Evolutionary conservation across 2,329 filamentous ascomycete genomes (phyloP).

Genomic region (Neonectria faginata): DNA sequence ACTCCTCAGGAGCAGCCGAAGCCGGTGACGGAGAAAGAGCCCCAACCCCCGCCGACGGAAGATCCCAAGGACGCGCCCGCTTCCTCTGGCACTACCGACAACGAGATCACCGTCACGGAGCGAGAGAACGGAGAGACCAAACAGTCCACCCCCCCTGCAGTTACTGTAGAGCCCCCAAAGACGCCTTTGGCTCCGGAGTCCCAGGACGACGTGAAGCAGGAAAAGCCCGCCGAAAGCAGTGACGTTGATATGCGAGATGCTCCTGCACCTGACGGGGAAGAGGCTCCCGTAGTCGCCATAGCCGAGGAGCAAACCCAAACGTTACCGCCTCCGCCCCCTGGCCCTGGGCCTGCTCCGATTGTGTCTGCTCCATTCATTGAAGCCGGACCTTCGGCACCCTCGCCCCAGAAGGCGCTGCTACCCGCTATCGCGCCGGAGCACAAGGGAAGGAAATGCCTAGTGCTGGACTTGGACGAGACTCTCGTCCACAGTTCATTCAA

Average conservation of each 20-base stretch:
- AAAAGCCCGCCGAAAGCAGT: conserved; percentile 62
- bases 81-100: conserved; percentile 60
- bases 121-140: conserved; percentile 61
- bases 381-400: conserved; percentile 56
- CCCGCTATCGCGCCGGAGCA: conserved; percentile 85
- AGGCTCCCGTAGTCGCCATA: conserved; percentile 54
- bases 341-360: conserved; percentile 56
- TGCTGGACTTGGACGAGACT: conserved; percentile 96
- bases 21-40: conserved; percentile 63
- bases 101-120: conserved; percentile 58
- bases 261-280: conserved; percentile 63
- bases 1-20: conserved; percentile 64
- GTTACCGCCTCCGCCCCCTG: conserved; percentile 61
- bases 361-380: conserved; percentile 56
- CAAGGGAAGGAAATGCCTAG: conserved; percentile 90
- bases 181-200: conserved; percentile 39
- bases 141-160: conserved; percentile 54
- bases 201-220: conserved; percentile 50
- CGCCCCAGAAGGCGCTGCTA: conserved; percentile 74
- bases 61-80: conserved; percentile 58
- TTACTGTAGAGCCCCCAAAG: conserved; percentile 59
- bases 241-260: conserved; percentile 77
- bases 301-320: conserved; percentile 51
- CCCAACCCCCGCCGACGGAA: conserved; percentile 50
- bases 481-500: conserved; percentile 99